Conservation (phyloP, 2,329 filamentous ascomycete species). For the Cladosporium sp. region DNA sequence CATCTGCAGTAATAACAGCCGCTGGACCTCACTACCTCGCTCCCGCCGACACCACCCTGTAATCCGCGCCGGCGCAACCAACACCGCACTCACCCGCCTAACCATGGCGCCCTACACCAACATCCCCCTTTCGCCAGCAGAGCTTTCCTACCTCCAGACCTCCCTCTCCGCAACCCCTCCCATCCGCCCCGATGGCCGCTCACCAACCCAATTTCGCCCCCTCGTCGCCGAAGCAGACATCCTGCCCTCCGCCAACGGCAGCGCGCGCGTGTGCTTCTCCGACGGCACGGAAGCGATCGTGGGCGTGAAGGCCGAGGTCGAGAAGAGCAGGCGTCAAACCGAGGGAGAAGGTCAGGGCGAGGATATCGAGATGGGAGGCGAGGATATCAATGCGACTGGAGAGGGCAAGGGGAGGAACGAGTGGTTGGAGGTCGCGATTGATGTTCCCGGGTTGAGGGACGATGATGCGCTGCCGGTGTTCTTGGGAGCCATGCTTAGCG, state of each 20-base stretch:
- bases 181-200: constrained; percentile 84
- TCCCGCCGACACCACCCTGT: not conserved
- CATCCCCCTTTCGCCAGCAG: constrained; percentile 84
- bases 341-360: constrained; percentile 38
- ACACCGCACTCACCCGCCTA: not conserved
- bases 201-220: constrained; percentile 83
- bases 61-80: not conserved
- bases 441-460: constrained; percentile 87
- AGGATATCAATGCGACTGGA: constrained; percentile 28
- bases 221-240: constrained; percentile 88
- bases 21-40: not conserved
- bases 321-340: constrained; percentile 57
- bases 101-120: constrained; percentile 60
- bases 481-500: constrained; percentile 80
- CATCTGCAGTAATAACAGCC: no score
- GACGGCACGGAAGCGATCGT: constrained; percentile 96
- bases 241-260: constrained; percentile 85
- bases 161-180: constrained; percentile 80
- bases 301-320: constrained; percentile 92
- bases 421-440: constrained; percentile 89
- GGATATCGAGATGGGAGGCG: constrained; percentile 46
- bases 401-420: constrained; percentile 55
- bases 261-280: constrained; percentile 87
- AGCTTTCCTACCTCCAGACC: constrained; percentile 91
- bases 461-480: constrained; percentile 90